phyloP scores from a whole-genome alignment of 495 filamentous ascomycete species.

The Neurospora sp. region DNA sequence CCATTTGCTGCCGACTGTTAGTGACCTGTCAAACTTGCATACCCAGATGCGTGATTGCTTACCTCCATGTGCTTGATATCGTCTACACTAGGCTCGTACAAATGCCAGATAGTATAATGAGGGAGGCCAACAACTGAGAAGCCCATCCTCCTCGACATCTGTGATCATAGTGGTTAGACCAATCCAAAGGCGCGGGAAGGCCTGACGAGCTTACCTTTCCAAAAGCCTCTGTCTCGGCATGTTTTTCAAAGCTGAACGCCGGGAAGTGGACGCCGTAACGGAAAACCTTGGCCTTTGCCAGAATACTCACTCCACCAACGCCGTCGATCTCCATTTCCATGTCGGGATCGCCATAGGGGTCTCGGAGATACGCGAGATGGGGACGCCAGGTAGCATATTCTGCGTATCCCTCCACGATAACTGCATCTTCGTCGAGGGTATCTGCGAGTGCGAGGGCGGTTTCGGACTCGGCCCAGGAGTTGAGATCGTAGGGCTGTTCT shows the following conservation, averaged over 20 bases:
- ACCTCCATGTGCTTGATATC: slow-evolving; percentile 95
- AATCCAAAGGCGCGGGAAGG: background rate
- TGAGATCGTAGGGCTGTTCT: slow-evolving; percentile 97
- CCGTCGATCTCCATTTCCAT: slow-evolving; percentile 99
- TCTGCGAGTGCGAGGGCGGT: slow-evolving; percentile 90
- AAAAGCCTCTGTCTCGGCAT: slow-evolving; percentile 97
- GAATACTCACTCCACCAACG: slow-evolving; percentile 92
- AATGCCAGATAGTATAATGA: slow-evolving; percentile 99
- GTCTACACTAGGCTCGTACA: slow-evolving; percentile 96
- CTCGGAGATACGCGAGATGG: slow-evolving; percentile 92
- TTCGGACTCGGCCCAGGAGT: slow-evolving; percentile 99
- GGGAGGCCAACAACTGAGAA: slow-evolving; percentile 96
- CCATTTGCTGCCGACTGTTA: slow-evolving; percentile 58
- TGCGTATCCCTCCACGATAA: slow-evolving; percentile 98
- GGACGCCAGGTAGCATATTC: slow-evolving; percentile 99
- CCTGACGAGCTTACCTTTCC: slow-evolving; percentile 64
- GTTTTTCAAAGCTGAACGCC: slow-evolving; percentile 97
- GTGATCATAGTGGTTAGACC: slow-evolving; percentile 22
- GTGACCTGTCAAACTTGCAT: slow-evolving; percentile 2
- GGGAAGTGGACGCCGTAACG: slow-evolving; percentile 94
- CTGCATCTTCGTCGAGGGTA: slow-evolving; percentile 93
- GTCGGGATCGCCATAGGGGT: slow-evolving; percentile 95
- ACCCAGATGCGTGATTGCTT: slow-evolving; percentile 9
- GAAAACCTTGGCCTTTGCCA: slow-evolving; percentile 94
- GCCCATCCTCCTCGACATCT: slow-evolving; percentile 96